These are phyloP conservation scores for Begonia masoniana DNA, from an alignment of 306 rosid species.

Conservation along the genomic window DNA sequence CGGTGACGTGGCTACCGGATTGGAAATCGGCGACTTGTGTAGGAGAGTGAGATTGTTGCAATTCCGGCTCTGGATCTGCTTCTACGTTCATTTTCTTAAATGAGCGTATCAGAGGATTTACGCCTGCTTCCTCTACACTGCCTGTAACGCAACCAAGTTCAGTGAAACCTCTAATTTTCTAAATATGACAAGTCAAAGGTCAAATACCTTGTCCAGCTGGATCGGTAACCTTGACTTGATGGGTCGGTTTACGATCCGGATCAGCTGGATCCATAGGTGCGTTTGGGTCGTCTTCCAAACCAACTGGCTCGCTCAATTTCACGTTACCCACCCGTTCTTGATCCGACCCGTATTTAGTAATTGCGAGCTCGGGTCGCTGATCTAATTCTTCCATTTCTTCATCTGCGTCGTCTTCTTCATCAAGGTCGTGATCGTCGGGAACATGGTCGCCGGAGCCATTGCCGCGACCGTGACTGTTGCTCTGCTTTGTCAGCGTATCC, in stretches of 20 bases:
- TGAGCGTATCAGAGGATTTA: constrained; percentile 15
- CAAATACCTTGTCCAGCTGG: constrained; percentile 34
- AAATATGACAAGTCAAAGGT: no score
- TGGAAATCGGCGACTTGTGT: no score
- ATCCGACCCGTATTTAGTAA: background rate
- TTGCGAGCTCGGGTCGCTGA: constrained; percentile 18
- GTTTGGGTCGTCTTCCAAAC: constrained; percentile 37
- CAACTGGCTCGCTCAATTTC: constrained; percentile 30
- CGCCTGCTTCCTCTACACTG: constrained; percentile 25
- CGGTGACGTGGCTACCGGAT: background rate
- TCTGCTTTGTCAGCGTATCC: constrained; percentile 32
- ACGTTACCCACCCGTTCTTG: constrained; percentile 5
- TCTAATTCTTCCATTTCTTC: constrained; percentile 8
- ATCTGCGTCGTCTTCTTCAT: constrained; percentile 31
- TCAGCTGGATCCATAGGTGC: constrained; percentile 2
- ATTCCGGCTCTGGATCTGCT: constrained; percentile 4
- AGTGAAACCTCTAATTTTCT: no score
- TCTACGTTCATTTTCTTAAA: constrained; percentile 31
- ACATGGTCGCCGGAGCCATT: constrained; percentile 12
- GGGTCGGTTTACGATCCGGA: constrained; percentile 15
- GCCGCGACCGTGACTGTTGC: constrained; percentile 4
- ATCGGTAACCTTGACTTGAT: constrained; percentile 36
- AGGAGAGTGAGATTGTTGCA: background rate
- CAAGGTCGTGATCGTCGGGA: constrained; percentile 36
- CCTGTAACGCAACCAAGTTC: background rate